Conservation (phyloP, 75 land plant species). For the Chamaecyparis obtusa region DNA sequence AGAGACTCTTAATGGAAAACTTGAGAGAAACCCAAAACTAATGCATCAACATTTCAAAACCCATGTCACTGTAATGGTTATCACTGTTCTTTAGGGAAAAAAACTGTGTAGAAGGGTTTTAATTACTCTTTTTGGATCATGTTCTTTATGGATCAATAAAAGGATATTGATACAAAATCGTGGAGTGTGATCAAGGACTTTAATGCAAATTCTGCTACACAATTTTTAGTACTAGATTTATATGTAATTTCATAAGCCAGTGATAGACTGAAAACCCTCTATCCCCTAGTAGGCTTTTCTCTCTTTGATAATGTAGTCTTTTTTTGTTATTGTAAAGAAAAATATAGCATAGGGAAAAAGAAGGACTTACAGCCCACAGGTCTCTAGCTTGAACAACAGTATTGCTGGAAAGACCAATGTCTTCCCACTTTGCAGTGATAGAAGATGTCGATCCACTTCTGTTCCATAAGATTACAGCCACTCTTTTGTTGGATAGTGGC, state of each 20-base stretch:
- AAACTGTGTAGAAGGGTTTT: not conserved
- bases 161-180: too few relatives aligned
- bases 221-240: too few relatives aligned
- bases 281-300: too few relatives aligned
- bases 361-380: constrained; percentile 61
- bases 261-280: too few relatives aligned
- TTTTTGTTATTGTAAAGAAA: not conserved
- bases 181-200: too few relatives aligned
- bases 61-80: not conserved
- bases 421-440: constrained; percentile 59
- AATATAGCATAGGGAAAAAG: not conserved
- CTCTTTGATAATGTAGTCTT: too few relatives aligned
- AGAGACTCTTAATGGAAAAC: not conserved
- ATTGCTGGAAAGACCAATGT: constrained; percentile 49
- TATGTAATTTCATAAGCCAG: too few relatives aligned
- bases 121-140: too few relatives aligned
- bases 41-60: not conserved
- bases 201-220: too few relatives aligned
- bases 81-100: not conserved
- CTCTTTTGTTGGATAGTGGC: constrained; percentile 44
- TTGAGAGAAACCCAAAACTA: not conserved
- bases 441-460: constrained; percentile 34
- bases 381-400: constrained; percentile 53
- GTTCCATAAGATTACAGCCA: constrained; percentile 67
- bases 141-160: too few relatives aligned